Conservation (phyloP, 208 protist species). For the Acanthamoeba royreba region DNA sequence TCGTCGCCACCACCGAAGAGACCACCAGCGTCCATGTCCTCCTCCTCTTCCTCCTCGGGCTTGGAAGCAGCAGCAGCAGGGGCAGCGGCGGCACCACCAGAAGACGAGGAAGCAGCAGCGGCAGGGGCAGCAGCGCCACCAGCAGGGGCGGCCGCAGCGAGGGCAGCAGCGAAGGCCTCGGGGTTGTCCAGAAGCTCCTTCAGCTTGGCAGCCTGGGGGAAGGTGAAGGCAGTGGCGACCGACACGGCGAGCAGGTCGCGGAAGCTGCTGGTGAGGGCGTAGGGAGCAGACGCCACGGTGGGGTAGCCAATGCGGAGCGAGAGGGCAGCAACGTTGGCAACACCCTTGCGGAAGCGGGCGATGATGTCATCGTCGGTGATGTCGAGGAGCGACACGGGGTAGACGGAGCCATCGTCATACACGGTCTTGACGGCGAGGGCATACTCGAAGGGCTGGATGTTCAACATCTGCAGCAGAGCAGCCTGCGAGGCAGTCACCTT, state of each 20-base stretch:
- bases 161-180: constrained; percentile 78
- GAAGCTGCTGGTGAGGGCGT: constrained; percentile 94
- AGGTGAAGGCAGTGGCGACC: constrained; percentile 88
- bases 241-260: constrained; percentile 95
- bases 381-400: constrained; percentile 91
- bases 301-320: constrained; percentile 94
- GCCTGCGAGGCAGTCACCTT: constrained; percentile 97
- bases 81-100: background rate
- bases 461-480: constrained; percentile 95
- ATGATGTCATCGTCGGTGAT: constrained; percentile 92
- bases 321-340: constrained; percentile 91
- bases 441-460: constrained; percentile 99
- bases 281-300: constrained; percentile 91
- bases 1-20: constrained; percentile 32
- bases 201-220: constrained; percentile 80
- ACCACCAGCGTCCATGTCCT: constrained; percentile 19
- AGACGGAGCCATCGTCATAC: constrained; percentile 95
- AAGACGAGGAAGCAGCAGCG: background rate
- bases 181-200: constrained; percentile 88
- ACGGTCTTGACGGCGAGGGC: constrained; percentile 89
- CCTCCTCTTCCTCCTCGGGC: background rate
- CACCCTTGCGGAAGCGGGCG: constrained; percentile 84
- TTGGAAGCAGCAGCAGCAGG: background rate
- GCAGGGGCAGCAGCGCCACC: background rate
- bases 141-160: background rate